Base-by-base conservation (phyloP, 495 filamentous ascomycete genomes). In the Niebla homalea region DNA sequence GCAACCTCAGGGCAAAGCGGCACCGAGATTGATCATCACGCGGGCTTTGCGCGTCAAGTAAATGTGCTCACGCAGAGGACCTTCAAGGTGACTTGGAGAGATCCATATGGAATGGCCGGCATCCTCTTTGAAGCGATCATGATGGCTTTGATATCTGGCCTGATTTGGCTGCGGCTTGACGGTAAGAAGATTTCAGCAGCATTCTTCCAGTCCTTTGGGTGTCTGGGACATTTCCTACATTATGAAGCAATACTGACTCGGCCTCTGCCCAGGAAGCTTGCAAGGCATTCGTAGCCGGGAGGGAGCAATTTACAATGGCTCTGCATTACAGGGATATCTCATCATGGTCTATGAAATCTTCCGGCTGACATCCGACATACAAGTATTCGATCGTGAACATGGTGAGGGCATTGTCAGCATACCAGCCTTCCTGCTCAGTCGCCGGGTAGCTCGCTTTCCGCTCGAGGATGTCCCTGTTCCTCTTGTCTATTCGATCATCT, bases 291-390 rank as follows among this genome's bases (percentile, higher is more conserved):
- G 79, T 6, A 81, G 78, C 35, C 70, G 83, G 40, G 60, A 87
- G 63, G 83, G 79, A 39, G 79, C 79, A 15, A 58, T 88, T 2
- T 88, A 86, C 46, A 82, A 73, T 15, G 75, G 80, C 0, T 66
- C 77, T 18, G 76, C 74, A 19, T 64, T 88, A 15, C 84, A 87
- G 57, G 79, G 80, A 2, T 88, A 88, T 59, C 71, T 87, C 20
- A 79, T 87, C 29, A 65, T 87, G 14, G 66, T 85, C 8, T 87
- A 81, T 41, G 84, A 88, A 62, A 81, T 74, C 5, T 88, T 82
- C 55, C 74, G 84, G 4, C 57, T 88, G 18, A 81, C 77, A 0
- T 67, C 80, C 35, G 83, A 87, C 56, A 84, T 88, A 46, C 74
- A 75, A 40, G 64, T 83, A 1, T 88, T 87, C 60, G 84, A 88